These are phyloP conservation scores for Geotrichum cucujoidarum DNA, from an alignment of 1,139 yeast genomes.

Conservation along the genomic window DNA sequence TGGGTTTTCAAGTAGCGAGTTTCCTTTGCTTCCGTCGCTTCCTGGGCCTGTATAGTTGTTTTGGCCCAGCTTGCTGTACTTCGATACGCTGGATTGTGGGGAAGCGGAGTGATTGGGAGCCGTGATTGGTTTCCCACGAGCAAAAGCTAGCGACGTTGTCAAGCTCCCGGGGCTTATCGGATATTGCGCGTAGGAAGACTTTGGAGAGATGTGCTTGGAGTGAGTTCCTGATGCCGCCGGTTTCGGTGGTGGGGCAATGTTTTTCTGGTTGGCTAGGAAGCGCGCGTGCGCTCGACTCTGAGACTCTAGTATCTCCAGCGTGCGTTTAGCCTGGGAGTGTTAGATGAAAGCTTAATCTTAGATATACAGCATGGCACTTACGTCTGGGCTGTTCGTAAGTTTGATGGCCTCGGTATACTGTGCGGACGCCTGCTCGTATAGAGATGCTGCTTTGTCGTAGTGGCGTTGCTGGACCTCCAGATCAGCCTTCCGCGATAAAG, in stretches of 20 bases:
- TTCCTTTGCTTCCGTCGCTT: not conserved
- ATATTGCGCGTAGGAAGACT: slow-evolving; percentile 13
- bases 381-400: slow-evolving; percentile 18
- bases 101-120: slow-evolving; percentile 1
- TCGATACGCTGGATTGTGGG: not conserved
- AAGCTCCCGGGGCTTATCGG: slow-evolving; percentile 24
- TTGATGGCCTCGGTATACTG: slow-evolving; percentile 17
- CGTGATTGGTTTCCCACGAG: slow-evolving; percentile 29
- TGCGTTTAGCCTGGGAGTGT: slow-evolving; percentile 19
- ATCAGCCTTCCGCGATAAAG: slow-evolving; percentile 19
- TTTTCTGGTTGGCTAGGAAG: slow-evolving; percentile 16
- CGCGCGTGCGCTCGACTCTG: slow-evolving; percentile 17
- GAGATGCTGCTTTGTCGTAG: slow-evolving; percentile 19
- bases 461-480: slow-evolving; percentile 18
- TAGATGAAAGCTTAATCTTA: not conserved
- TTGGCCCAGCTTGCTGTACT: not conserved
- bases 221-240: not conserved
- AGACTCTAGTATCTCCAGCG: slow-evolving; percentile 15
- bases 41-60: not conserved
- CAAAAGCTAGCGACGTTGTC: slow-evolving; percentile 31
- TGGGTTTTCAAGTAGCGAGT: slow-evolving; percentile 16
- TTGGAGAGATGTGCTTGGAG: slow-evolving; percentile 1
- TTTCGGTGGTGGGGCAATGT: slow-evolving; percentile 8
- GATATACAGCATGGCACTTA: slow-evolving; percentile 3
- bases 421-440: slow-evolving; percentile 17